Conservation (phyloP, 2,329 filamentous ascomycete species). For the Eutypella sp. region DNA sequence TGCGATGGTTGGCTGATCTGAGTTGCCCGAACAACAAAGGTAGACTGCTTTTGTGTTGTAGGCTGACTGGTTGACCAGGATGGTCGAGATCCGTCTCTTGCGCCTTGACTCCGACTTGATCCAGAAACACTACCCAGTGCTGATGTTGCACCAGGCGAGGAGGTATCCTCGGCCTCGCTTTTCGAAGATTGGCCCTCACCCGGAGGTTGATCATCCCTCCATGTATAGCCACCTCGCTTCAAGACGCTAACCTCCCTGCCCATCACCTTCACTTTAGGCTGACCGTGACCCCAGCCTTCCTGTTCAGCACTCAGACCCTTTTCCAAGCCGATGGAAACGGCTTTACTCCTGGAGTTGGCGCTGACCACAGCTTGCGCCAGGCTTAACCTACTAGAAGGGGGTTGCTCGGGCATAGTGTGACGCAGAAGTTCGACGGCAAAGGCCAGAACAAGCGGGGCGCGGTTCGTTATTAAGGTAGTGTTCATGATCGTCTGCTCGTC, state of each 20-base stretch:
- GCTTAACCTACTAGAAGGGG: slow-evolving; percentile 76
- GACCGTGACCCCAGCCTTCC: slow-evolving; percentile 68
- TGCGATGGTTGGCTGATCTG: slow-evolving; percentile 33
- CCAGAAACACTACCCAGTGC: slow-evolving; percentile 12
- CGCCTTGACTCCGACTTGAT: too few relatives aligned
- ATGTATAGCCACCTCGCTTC: slow-evolving; percentile 71
- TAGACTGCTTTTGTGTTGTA: slow-evolving; percentile 48
- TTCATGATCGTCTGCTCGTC: slow-evolving; percentile 56
- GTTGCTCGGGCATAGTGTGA: slow-evolving; percentile 81
- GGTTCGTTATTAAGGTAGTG: slow-evolving; percentile 64
- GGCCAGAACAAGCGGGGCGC: slow-evolving; percentile 76
- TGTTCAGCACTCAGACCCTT: slow-evolving; percentile 60
- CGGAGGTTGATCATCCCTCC: slow-evolving; percentile 37
- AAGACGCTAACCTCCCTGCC: slow-evolving; percentile 70
- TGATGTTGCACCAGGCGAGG: too few relatives aligned
- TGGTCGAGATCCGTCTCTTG: too few relatives aligned
- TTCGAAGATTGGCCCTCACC: slow-evolving; percentile 13
- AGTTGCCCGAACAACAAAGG: slow-evolving; percentile 52
- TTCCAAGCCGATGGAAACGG: slow-evolving; percentile 68
- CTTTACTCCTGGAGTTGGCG: slow-evolving; percentile 73
- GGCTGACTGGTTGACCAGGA: slow-evolving; percentile 49
- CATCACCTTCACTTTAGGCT: slow-evolving; percentile 68
- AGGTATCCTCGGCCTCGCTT: slow-evolving; percentile 4
- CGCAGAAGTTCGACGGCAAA: slow-evolving; percentile 71
- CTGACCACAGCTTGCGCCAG: slow-evolving; percentile 81